These are phyloP conservation scores for Carex littledalei DNA, from an alignment of 176 grass and related monocot species.

Conservation along the genomic window DNA sequence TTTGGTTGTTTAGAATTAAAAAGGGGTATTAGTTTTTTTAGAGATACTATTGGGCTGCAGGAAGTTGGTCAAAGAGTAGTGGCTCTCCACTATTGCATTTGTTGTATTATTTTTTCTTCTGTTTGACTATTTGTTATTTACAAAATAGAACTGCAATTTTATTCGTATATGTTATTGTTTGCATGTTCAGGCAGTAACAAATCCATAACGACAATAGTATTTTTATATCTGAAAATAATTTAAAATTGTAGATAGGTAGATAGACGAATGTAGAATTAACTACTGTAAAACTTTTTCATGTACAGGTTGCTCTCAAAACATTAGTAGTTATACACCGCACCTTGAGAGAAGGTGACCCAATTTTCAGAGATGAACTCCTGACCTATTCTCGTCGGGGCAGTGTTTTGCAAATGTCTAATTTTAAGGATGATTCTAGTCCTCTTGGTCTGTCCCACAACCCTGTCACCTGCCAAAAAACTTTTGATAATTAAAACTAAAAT, in stretches of 20 bases:
- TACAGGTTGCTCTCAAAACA: constrained; percentile 87
- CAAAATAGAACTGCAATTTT: constrained; percentile 2
- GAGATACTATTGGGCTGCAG: not conserved
- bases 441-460: constrained; percentile 43
- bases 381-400: constrained; percentile 78
- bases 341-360: constrained; percentile 79
- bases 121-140: constrained; percentile 17
- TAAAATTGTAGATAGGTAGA: not conserved
- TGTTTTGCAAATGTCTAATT: constrained; percentile 82
- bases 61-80: constrained; percentile 19
- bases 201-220: not conserved
- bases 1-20: not conserved
- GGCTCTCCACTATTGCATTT: constrained; percentile 19
- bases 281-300: not conserved
- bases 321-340: constrained; percentile 81
- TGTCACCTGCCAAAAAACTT: not conserved
- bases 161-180: not conserved
- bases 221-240: not conserved
- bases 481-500: not conserved
- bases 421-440: constrained; percentile 91
- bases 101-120: not conserved
- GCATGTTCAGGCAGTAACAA: not conserved
- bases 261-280: not conserved
- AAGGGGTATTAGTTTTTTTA: not conserved
- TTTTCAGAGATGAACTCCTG: constrained; percentile 77